phyloP scores from a whole-genome alignment of 208 protist genomes.

The Sergeia podlipaevii region DNA sequence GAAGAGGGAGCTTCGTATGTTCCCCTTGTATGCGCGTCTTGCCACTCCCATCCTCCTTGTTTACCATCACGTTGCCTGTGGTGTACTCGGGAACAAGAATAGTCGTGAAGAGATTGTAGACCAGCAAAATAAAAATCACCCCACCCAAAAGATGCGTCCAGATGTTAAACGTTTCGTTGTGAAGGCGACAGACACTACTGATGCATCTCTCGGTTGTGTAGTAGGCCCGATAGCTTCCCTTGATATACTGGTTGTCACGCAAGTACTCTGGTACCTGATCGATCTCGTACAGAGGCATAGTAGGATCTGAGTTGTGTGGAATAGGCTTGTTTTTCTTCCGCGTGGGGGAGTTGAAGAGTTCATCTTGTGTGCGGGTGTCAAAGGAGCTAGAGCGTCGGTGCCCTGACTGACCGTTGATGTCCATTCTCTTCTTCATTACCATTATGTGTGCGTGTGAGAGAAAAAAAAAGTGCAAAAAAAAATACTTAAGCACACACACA shows the following conservation, averaged over 20 bases:
- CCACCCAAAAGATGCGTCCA: slow-evolving; percentile 57
- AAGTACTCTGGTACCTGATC: slow-evolving; percentile 35
- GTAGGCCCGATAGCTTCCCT: slow-evolving; percentile 29
- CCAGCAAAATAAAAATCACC: slow-evolving; percentile 25
- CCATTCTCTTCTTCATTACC: too few relatives aligned
- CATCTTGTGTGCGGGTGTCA: slow-evolving; percentile 10
- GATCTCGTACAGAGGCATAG: slow-evolving; percentile 32
- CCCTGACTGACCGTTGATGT: neutral
- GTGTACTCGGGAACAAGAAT: slow-evolving; percentile 21
- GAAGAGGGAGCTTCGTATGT: slow-evolving; percentile 22
- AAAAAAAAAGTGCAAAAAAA: slow-evolving; percentile 5
- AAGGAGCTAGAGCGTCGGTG: neutral
- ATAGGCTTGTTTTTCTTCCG: slow-evolving; percentile 6
- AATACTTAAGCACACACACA: neutral
- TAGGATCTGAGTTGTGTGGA: slow-evolving; percentile 19
- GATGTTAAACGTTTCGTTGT: slow-evolving; percentile 78
- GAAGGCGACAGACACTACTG: slow-evolving; percentile 30
- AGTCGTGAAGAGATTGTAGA: slow-evolving; percentile 19
- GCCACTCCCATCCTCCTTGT: neutral
- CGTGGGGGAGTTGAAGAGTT: slow-evolving; percentile 10
- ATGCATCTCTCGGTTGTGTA: slow-evolving; percentile 36
- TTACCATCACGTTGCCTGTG: slow-evolving; percentile 6
- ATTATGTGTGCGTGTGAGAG: neutral
- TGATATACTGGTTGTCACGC: slow-evolving; percentile 36
- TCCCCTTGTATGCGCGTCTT: slow-evolving; percentile 13